These are phyloP conservation scores for Nepenthes alata DNA, from an alignment of 179 eudicot species.

Conservation along the genomic window DNA sequence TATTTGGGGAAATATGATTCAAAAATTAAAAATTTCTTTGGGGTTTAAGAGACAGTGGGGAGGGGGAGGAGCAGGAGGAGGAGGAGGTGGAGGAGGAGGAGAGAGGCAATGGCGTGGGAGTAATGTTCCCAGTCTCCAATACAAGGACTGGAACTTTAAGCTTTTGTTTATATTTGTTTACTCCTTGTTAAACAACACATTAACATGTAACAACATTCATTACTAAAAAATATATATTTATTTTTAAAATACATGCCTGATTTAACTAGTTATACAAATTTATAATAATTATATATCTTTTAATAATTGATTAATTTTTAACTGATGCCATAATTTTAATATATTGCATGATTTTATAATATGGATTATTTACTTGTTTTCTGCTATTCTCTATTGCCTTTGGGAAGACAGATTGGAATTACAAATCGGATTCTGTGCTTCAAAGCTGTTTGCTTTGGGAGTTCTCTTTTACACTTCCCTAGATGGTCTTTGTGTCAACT, in stretches of 20 bases:
- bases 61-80: neutral
- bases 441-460: slow-evolving; percentile 49
- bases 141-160: slow-evolving; percentile 52
- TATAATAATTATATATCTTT: too few relatives aligned
- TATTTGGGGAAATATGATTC: too few relatives aligned
- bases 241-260: slow-evolving; percentile 9
- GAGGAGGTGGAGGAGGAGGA: slow-evolving; percentile 1
- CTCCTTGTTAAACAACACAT: too few relatives aligned
- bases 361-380: neutral
- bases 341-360: neutral
- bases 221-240: neutral
- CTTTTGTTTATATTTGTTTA: slow-evolving; percentile 21
- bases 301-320: too few relatives aligned
- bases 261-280: too few relatives aligned
- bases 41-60: too few relatives aligned
- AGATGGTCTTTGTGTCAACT: slow-evolving; percentile 64
- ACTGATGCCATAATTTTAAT: neutral
- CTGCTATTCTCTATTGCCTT: slow-evolving; percentile 26
- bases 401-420: slow-evolving; percentile 36
- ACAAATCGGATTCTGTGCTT: slow-evolving; percentile 36
- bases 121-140: slow-evolving; percentile 61
- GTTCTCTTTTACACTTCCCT: slow-evolving; percentile 59
- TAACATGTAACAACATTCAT: too few relatives aligned
- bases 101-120: slow-evolving; percentile 15
- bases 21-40: too few relatives aligned